Evolutionary conservation across 305 asterid species (phyloP).

Genomic region (Rubia peregrina): DNA sequence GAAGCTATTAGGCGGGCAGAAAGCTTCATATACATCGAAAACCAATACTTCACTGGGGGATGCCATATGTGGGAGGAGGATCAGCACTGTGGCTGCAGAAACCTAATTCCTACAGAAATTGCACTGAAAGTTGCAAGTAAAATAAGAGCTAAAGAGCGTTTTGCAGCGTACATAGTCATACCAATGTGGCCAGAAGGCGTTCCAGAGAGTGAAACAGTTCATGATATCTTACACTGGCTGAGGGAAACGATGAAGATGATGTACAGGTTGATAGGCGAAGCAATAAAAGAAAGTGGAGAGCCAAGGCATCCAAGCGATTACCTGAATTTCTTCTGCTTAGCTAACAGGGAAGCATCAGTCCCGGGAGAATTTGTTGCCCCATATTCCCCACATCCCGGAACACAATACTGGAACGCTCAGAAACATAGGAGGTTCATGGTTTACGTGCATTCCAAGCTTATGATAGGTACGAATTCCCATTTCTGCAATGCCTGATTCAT

Average conservation of each 20-base stretch:
- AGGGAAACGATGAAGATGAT: slow-evolving; percentile 89
- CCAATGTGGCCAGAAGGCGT: slow-evolving; percentile 98
- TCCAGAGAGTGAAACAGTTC: slow-evolving; percentile 75
- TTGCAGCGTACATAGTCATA: slow-evolving; percentile 54
- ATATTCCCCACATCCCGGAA: slow-evolving; percentile 56
- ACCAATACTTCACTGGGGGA: slow-evolving; percentile 87
- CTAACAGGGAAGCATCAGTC: slow-evolving; percentile 59
- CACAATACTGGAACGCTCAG: slow-evolving; percentile 70
- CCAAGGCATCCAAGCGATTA: slow-evolving; percentile 62
- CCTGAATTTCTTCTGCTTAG: slow-evolving; percentile 85
- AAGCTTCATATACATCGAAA: slow-evolving; percentile 68
- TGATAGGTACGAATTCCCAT: slow-evolving; percentile 56
- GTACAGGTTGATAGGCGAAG: slow-evolving; percentile 60
- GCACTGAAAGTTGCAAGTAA: slow-evolving; percentile 62
- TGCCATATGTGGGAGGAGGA: slow-evolving; percentile 83
- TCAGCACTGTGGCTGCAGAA: slow-evolving; percentile 65
- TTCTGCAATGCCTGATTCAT: not conserved
- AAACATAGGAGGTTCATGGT: slow-evolving; percentile 82
- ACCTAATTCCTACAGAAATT: slow-evolving; percentile 80
- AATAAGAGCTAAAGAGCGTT: slow-evolving; percentile 56
- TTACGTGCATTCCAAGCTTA: slow-evolving; percentile 86
- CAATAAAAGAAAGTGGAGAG: slow-evolving; percentile 49
- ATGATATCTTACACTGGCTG: slow-evolving; percentile 72
- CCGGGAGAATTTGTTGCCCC: slow-evolving; percentile 84
- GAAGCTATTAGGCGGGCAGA: slow-evolving; percentile 85